Evolutionary conservation across 768 basidiomycete species (phyloP), one percentile per base, ranked within the genome.

Genomic region (Royoungia palumana): DNA sequence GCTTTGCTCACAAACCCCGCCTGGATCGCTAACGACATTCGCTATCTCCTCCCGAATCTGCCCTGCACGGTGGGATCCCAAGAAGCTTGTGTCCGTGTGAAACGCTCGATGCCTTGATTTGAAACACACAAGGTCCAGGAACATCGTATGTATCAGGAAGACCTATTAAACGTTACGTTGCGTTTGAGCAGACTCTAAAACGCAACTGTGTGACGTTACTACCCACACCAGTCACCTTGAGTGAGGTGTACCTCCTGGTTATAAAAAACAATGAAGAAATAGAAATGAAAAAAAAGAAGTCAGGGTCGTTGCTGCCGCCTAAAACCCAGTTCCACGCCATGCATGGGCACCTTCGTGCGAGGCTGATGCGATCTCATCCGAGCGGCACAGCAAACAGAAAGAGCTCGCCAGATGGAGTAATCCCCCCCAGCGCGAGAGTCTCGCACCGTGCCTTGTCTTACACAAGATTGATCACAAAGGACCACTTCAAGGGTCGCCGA

Each of bases 171-270:
- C 13, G 24, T 57, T 49, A 53, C 59, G 49, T 60, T 46, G 35
- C 49, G 54, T 58, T 49, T 35, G 45, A 47, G 55, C 36, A 56
- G 45, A 41, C 45, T 56, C 56, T 56, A 47, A 52, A 35, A 34
- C 55, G 36, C 32, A 30, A 17, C 37, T 14, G 17, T 21, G 24
- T 34, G 41, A 47, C 40, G 24, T 41, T 21, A 48, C 25, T 7
- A 25, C 40, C 25, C 25, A 25, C 27, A 25, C 27, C 39, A 32
- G 14, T 32, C 32, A 32, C 32, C 32, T 32, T 32, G 32, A 32
- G 32, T 32, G 32, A 32, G 32, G 16, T 32, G 16, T 32, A 13
- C 30, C 12, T 32, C 32, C 14, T 32, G 32, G 14, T 32, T 32
- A 16, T 32, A 6, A 32, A 32, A 32, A 32, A 32, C 14, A 32